Evolutionary conservation across 148 eudicot species (phyloP).

Genomic region (Amaranthus hypochondriacus): DNA sequence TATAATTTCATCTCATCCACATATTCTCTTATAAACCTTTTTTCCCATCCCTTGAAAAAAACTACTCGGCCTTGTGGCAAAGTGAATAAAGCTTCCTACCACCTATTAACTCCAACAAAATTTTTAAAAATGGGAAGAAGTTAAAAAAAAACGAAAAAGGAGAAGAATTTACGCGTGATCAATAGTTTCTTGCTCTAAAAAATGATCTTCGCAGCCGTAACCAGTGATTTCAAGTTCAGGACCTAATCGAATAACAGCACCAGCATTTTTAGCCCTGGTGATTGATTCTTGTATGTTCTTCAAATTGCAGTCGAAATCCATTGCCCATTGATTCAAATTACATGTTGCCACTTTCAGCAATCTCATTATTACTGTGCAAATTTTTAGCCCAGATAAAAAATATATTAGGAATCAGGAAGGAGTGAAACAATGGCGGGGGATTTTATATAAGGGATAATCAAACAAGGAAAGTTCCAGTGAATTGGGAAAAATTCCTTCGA

Average conservation of each 20-base stretch:
- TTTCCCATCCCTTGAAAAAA: no score
- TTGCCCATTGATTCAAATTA: conserved; percentile 98
- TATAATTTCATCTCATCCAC: no score
- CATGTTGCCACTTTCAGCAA: conserved; percentile 87
- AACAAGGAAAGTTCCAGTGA: no score
- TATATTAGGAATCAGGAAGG: no score
- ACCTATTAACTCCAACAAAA: neutral
- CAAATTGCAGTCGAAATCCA: conserved; percentile 86
- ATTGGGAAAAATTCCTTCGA: no score
- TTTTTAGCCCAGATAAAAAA: no score
- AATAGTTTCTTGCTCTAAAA: conserved; percentile 83
- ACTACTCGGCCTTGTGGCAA: no score
- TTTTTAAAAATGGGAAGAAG: neutral
- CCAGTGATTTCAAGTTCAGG: conserved; percentile 99
- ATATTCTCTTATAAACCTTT: no score
- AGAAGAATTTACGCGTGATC: conserved; percentile 53
- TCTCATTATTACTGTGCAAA: conserved; percentile 50
- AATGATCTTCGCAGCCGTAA: conserved; percentile 96
- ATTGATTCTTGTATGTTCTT: conserved; percentile 78
- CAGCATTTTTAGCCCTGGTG: conserved; percentile 51
- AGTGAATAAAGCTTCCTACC: no score
- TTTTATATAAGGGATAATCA: no score
- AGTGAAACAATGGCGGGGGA: no score
- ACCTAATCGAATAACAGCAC: conserved; percentile 84
- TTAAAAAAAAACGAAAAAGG: neutral